phyloP scores from a whole-genome alignment of 768 basidiomycete species.

The Cystofilobasidium capitatum region DNA sequence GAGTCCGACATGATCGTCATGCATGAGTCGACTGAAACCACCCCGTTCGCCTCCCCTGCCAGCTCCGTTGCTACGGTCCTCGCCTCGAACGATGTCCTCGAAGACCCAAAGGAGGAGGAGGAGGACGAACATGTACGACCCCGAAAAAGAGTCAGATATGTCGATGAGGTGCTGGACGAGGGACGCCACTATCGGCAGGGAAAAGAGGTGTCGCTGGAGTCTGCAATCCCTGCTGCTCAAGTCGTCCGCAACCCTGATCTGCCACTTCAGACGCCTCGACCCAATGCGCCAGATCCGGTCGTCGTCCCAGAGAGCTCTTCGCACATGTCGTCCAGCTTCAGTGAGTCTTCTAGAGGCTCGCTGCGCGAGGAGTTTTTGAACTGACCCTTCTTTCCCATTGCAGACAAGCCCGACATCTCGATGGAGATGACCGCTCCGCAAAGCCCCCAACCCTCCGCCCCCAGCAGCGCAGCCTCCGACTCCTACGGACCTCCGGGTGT shows the following conservation, averaged over 20 bases:
- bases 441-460: too few species aligned
- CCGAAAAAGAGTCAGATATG: neutral
- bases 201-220: neutral
- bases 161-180: too few species aligned
- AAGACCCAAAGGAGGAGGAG: too few species aligned
- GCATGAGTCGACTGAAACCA: neutral
- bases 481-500: conserved; percentile 32
- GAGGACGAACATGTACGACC: neutral
- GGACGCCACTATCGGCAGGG: too few species aligned
- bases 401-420: neutral
- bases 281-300: neutral
- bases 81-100: neutral
- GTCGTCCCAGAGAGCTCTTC: neutral
- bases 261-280: neutral
- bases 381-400: neutral
- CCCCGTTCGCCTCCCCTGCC: neutral
- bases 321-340: neutral
- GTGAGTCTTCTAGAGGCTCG: too few species aligned
- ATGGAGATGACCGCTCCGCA: neutral
- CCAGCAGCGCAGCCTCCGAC: neutral
- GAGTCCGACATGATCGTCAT: neutral
- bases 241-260: neutral
- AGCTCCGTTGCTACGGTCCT: neutral
- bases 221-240: neutral
- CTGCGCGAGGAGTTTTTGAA: too few species aligned